phyloP scores from a whole-genome alignment of 1,284 basidiomycete species.

The Chondrostereum purpureum region DNA sequence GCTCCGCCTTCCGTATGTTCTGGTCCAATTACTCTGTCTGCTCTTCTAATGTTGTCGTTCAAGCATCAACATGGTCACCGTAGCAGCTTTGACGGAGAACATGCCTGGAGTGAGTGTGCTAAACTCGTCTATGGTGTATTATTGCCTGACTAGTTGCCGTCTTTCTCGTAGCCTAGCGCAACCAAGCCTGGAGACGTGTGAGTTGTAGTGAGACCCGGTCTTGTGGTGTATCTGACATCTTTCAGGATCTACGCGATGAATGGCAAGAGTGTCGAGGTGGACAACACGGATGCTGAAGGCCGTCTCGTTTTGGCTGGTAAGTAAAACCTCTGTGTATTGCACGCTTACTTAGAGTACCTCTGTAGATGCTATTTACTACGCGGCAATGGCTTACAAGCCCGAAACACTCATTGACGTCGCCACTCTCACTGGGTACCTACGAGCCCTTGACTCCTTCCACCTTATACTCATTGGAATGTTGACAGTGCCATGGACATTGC shows the following conservation, averaged over 20 bases:
- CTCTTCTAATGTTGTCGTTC: too few species aligned
- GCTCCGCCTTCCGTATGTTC: slow-evolving; percentile 60
- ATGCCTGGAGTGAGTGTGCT: slow-evolving; percentile 51
- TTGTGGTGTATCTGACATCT: slow-evolving; percentile 2
- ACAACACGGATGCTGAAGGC: slow-evolving; percentile 88
- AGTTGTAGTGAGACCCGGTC: slow-evolving; percentile 16
- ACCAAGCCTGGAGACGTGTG: slow-evolving; percentile 86
- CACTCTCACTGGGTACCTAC: slow-evolving; percentile 61
- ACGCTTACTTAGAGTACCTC: background rate
- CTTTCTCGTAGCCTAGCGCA: slow-evolving; percentile 50
- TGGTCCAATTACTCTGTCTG: background rate
- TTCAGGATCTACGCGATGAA: slow-evolving; percentile 80
- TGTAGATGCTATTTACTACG: slow-evolving; percentile 82
- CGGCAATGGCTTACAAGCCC: slow-evolving; percentile 73
- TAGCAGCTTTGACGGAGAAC: slow-evolving; percentile 82
- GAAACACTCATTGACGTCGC: slow-evolving; percentile 84
- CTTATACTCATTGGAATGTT: too few species aligned
- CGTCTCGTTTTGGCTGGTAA: slow-evolving; percentile 69
- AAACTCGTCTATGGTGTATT: background rate
- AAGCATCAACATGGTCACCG: slow-evolving; percentile 71
- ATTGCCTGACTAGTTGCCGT: background rate
- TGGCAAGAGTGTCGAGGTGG: slow-evolving; percentile 82
- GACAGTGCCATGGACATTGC: slow-evolving; percentile 62
- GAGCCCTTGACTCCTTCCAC: too few species aligned
- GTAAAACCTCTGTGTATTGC: slow-evolving; percentile 13